A percentile compares a stretch with the other conserved stretches of the same genome.
These are phyloP conservation scores for Vinca major DNA, from an alignment of 305 asterid genomes.

Conservation along the genomic window DNA sequence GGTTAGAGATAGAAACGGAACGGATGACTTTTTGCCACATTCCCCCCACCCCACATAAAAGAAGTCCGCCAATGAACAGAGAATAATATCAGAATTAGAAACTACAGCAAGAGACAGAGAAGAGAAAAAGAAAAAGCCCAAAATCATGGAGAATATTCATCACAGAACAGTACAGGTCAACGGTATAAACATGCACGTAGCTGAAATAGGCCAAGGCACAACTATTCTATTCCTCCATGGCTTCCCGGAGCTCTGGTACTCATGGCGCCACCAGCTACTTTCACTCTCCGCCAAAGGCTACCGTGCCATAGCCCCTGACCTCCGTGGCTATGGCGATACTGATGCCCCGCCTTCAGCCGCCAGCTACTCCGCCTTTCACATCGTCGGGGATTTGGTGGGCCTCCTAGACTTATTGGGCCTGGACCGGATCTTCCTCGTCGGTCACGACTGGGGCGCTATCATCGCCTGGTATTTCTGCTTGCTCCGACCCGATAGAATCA, in stretches of 20 bases:
- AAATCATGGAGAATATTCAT: constrained; percentile 42
- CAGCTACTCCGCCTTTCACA: constrained; percentile 57
- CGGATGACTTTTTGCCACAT: no score
- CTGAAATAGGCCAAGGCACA: constrained; percentile 65
- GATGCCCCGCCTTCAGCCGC: constrained; percentile 53
- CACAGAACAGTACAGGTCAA: constrained; percentile 38
- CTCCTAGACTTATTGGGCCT: constrained; percentile 43
- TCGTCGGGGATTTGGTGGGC: constrained; percentile 59
- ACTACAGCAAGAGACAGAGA: neutral
- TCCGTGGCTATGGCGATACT: constrained; percentile 80
- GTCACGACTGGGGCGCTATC: constrained; percentile 83
- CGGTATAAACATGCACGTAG: constrained; percentile 73
- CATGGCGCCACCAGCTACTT: constrained; percentile 88
- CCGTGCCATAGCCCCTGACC: constrained; percentile 86
- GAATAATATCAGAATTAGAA: neutral
- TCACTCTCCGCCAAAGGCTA: constrained; percentile 53
- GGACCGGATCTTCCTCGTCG: constrained; percentile 56
- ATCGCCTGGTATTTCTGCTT: constrained; percentile 67
- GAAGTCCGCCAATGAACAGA: neutral
- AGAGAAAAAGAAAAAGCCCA: neutral
- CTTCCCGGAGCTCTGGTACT: constrained; percentile 85
- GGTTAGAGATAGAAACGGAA: no score
- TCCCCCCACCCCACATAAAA: no score
- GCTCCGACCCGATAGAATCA: constrained; percentile 57
- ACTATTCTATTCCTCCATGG: constrained; percentile 72